Conservation (phyloP, 2,329 filamentous ascomycete genomes). For the Akanthomyces muscarius region DNA sequence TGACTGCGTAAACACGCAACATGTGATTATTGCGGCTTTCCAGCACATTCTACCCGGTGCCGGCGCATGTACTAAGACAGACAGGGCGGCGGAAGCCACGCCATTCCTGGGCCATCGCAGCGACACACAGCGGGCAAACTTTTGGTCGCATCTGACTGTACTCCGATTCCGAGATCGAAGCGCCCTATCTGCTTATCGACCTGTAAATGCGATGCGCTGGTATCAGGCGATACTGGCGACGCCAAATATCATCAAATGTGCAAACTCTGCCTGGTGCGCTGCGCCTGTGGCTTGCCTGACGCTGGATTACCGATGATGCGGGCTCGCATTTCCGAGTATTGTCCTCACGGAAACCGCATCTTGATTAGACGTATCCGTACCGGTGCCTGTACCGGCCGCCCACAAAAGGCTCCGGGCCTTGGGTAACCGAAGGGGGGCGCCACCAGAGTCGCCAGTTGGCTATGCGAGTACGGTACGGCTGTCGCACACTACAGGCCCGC, state of each 20-base stretch:
- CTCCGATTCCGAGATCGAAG: conserved; percentile 16
- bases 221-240: background rate
- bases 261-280: background rate
- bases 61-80: background rate
- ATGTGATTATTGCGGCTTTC: conserved; percentile 6
- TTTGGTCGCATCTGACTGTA: conserved; percentile 10
- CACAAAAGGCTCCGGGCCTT: background rate
- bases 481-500: background rate
- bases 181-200: background rate
- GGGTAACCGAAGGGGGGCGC: background rate
- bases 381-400: background rate
- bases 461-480: background rate
- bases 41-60: background rate
- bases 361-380: background rate
- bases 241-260: background rate
- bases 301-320: background rate
- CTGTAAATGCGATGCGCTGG: background rate
- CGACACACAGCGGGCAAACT: background rate
- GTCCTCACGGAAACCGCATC: conserved; percentile 1
- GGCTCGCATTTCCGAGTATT: conserved; percentile 9
- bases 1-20: background rate
- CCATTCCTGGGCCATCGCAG: background rate
- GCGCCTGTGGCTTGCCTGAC: background rate
- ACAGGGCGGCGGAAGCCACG: conserved; percentile 4
- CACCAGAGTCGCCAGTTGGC: background rate